Evolutionary conservation across 2,329 filamentous ascomycete species (phyloP).

Genomic region (Fusarium nanum): DNA sequence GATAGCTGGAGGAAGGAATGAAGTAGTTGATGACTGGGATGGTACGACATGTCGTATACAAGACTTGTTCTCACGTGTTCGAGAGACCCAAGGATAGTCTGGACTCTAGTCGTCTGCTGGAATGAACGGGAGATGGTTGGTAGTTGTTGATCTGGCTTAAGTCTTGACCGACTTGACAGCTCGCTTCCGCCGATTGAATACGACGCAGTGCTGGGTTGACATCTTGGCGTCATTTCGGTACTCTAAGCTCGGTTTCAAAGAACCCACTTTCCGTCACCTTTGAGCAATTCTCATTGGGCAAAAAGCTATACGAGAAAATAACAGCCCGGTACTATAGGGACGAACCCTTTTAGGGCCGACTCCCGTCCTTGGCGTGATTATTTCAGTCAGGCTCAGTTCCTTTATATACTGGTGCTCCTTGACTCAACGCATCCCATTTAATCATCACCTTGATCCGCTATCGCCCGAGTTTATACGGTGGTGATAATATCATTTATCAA

Average conservation of each 20-base stretch:
- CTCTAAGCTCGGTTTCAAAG: not conserved
- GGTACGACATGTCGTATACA: not conserved
- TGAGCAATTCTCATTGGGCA: not conserved
- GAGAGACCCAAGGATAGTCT: not conserved
- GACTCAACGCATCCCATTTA: not conserved
- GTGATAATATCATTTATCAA: not conserved
- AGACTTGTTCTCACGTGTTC: not conserved
- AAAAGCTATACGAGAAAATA: not conserved
- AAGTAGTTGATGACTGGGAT: not conserved
- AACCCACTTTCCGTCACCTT: not conserved
- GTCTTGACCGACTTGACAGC: not conserved
- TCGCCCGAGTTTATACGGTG: rapidly evolving
- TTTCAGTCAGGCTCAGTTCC: not conserved
- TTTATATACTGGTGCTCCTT: not conserved
- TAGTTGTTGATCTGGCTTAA: not conserved
- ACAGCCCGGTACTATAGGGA: not conserved
- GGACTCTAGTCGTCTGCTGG: not conserved
- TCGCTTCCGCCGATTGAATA: not conserved
- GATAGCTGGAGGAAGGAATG: not conserved
- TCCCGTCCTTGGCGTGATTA: not conserved
- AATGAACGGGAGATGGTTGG: not conserved
- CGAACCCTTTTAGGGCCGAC: not conserved
- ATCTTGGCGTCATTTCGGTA: not conserved
- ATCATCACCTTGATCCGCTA: not conserved
- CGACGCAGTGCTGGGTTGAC: not conserved